Evolutionary conservation across 2,329 filamentous ascomycete species (phyloP).

Genomic region (Sclerotinia trifoliorum): DNA sequence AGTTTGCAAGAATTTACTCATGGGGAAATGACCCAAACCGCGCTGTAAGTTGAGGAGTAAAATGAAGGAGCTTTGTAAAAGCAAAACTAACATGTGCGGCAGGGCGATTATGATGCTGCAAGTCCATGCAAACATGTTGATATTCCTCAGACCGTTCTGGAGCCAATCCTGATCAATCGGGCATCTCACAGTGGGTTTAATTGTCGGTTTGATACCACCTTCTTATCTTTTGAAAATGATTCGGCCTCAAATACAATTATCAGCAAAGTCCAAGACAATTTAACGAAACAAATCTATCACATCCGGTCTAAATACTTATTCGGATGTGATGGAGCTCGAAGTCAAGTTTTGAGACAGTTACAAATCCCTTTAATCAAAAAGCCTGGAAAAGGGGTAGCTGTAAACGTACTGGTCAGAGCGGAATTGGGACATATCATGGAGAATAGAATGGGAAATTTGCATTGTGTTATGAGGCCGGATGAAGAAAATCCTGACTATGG

Average conservation of each 20-base stretch:
- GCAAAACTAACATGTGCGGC: neutral
- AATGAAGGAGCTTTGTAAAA: neutral
- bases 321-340: constrained; percentile 55
- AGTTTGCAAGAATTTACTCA: constrained; percentile 50
- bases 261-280: constrained; percentile 42
- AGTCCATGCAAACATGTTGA: constrained; percentile 46
- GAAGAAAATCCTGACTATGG: constrained; percentile 51
- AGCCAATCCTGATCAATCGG: constrained; percentile 47
- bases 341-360: constrained; percentile 47
- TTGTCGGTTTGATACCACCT: constrained; percentile 45
- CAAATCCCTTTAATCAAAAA: constrained; percentile 47
- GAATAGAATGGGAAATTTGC: constrained; percentile 55
- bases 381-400: constrained; percentile 49
- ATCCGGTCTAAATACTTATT: constrained; percentile 57
- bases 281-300: constrained; percentile 43
- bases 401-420: constrained; percentile 50
- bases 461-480: constrained; percentile 59
- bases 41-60: constrained; percentile 39
- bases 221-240: constrained; percentile 39
- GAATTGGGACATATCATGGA: constrained; percentile 52
- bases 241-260: constrained; percentile 29
- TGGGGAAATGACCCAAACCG: constrained; percentile 51
- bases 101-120: constrained; percentile 47
- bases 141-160: constrained; percentile 50
- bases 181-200: constrained; percentile 45